Base-by-base conservation (phyloP, 805 yeast species). In the Kuraishia hungarica region DNA sequence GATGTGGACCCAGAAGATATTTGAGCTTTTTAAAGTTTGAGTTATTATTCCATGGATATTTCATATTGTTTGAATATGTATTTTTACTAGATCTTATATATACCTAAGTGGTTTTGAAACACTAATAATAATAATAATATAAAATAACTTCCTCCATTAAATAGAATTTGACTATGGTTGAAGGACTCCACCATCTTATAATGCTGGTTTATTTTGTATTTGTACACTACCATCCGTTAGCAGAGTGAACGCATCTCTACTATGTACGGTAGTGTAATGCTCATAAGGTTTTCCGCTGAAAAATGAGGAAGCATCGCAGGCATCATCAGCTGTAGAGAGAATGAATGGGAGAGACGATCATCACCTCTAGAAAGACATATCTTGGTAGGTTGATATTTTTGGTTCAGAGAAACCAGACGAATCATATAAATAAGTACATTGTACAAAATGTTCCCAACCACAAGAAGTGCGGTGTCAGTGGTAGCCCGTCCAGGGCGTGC, bases 1-100 rank as follows among this genome's bases (percentile, higher is more conserved):
- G 72, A 66, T 55, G 58, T 69, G 7, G 55, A 24, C 17, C n/a
- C 22, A 43, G 51, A 47, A 4, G 51, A 51, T 19, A 23, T 24
- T 15, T 35, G 43, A 35, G n/a, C n/a, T 35, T 15, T 35, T 15
- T 35, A 35, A 3, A 15, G 43, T 13, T 7, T 35, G n/a, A 26
- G 10, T 26, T 15, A 35, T 13, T 35, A 7, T 35, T 15, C 43
- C 3, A 13, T 15, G 43, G n/a, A 10, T 13, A 35, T 11, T 28
- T 11, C 11, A 11, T 7, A 28, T 28, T 28, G 35, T 28, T 28
- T 15, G n/a, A 35, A 35, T 35, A 35, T 35, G 43, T 35, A 35
- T 35, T 35, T 8, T 35, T 35, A 35, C 43, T 35, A 35, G 43
- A 35, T 35, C n/a, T 35, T 15, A 10, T 35, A 10, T 35, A 35